These are phyloP conservation scores for Lactarius akahatsu DNA, from an alignment of 768 basidiomycete species.

Conservation along the genomic window DNA sequence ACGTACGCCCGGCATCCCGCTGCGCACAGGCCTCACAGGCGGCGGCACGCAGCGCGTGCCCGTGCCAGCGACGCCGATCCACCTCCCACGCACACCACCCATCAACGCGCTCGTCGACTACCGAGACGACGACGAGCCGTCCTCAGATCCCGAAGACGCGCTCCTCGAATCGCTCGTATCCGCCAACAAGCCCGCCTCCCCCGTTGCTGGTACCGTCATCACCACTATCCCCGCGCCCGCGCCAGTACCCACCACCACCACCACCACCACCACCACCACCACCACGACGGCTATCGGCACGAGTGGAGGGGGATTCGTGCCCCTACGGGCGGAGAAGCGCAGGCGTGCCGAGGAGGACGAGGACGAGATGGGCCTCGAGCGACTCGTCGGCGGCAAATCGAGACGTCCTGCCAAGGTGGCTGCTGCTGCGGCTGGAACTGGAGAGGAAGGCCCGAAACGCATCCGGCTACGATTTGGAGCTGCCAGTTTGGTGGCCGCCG, in stretches of 20 bases:
- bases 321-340: conserved; percentile 50
- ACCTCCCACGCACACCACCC: conserved; percentile 49
- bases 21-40: conserved; percentile 26
- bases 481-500: conserved; percentile 39
- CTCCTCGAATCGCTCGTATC: conserved; percentile 55
- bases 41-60: conserved; percentile 47
- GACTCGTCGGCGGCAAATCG: conserved; percentile 49
- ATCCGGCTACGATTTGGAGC: conserved; percentile 71
- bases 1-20: conserved; percentile 45
- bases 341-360: conserved; percentile 55
- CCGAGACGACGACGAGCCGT: conserved; percentile 69
- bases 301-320: conserved; percentile 36
- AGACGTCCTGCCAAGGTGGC: conserved; percentile 31
- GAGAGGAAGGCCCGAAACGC: conserved; percentile 49
- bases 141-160: conserved; percentile 50
- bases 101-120: conserved; percentile 73
- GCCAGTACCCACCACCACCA: not conserved
- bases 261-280: not conserved
- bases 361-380: conserved; percentile 62
- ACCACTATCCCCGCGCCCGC: not conserved
- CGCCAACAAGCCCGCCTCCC: conserved; percentile 37
- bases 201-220: not conserved
- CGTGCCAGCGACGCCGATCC: conserved; percentile 29
- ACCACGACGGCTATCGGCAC: conserved; percentile 6
- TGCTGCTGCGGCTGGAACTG: not conserved